Conservation (phyloP, 768 basidiomycete genomes). For the Russula compacta region DNA sequence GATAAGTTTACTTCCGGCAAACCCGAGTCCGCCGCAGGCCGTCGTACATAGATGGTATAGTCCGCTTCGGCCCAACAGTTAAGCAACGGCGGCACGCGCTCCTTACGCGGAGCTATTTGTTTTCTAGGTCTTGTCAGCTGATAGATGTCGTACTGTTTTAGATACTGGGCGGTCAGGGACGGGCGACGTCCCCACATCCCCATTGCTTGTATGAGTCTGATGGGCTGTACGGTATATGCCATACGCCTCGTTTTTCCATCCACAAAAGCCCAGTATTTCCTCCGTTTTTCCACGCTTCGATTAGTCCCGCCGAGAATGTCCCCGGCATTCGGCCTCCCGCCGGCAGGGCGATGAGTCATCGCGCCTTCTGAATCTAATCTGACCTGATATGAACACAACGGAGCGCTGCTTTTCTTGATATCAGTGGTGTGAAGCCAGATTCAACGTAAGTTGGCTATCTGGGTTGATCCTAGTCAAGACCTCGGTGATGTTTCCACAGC, state of each 20-base stretch:
- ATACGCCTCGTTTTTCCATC: not conserved
- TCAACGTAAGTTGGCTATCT: not conserved
- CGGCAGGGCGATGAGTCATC: too few relatives aligned
- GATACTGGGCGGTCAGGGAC: too few relatives aligned
- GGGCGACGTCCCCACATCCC: not conserved
- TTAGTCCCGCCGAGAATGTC: too few relatives aligned
- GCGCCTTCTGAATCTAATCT: too few relatives aligned
- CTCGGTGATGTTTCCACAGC: conserved; percentile 36
- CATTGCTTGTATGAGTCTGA: not conserved
- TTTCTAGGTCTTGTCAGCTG: conserved; percentile 34
- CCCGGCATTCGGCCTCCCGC: not conserved
- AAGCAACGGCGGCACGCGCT: not conserved
- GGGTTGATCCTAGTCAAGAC: conserved; percentile 43
- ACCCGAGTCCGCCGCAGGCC: not conserved
- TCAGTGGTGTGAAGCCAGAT: too few relatives aligned
- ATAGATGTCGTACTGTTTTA: conserved; percentile 12
- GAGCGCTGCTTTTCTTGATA: too few relatives aligned
- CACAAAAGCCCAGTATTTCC: not conserved
- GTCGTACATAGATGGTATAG: not conserved
- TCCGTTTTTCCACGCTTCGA: not conserved
- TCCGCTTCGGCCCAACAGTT: not conserved
- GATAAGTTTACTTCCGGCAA: not conserved
- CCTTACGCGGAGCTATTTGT: conserved; percentile 3
- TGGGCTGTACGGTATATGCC: not conserved
- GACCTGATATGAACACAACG: too few relatives aligned